Evolutionary conservation across 176 grass and related monocot genomes (phyloP).

Genomic region (Melocanna baccifera): DNA sequence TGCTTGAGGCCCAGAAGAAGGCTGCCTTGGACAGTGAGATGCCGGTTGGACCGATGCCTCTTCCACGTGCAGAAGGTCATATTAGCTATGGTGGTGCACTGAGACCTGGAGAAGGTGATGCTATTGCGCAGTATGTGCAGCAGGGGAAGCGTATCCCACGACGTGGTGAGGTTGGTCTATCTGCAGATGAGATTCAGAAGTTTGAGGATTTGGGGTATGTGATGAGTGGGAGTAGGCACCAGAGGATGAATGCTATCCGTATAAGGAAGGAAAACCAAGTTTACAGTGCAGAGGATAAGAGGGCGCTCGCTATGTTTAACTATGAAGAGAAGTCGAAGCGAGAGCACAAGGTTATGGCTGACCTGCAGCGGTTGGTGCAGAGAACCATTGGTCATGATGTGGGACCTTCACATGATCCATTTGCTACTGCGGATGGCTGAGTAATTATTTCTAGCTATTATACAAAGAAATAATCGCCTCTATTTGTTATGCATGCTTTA

Average conservation of each 20-base stretch:
- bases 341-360: constrained; percentile 97
- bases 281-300: constrained; percentile 98
- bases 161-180: constrained; percentile 95
- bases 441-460: constrained; percentile 33
- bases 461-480: background rate
- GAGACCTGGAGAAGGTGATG: constrained; percentile 98
- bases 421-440: constrained; percentile 67
- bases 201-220: constrained; percentile 91
- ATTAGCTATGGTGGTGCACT: constrained; percentile 96
- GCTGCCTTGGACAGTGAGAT: constrained; percentile 70
- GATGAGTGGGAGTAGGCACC: constrained; percentile 96
- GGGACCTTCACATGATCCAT: constrained; percentile 73
- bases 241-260: constrained; percentile 98
- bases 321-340: constrained; percentile 91
- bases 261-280: constrained; percentile 99
- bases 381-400: constrained; percentile 84
- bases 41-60: constrained; percentile 72
- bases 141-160: constrained; percentile 97
- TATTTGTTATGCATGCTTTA: constrained; percentile 5
- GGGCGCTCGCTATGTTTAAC: constrained; percentile 93
- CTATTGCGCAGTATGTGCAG: constrained; percentile 94
- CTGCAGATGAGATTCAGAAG: constrained; percentile 91
- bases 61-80: constrained; percentile 75
- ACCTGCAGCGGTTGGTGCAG: constrained; percentile 89
- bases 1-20: constrained; percentile 90